phyloP scores from a whole-genome alignment of 2,329 filamentous ascomycete genomes.

The Cladosporium sp. region DNA sequence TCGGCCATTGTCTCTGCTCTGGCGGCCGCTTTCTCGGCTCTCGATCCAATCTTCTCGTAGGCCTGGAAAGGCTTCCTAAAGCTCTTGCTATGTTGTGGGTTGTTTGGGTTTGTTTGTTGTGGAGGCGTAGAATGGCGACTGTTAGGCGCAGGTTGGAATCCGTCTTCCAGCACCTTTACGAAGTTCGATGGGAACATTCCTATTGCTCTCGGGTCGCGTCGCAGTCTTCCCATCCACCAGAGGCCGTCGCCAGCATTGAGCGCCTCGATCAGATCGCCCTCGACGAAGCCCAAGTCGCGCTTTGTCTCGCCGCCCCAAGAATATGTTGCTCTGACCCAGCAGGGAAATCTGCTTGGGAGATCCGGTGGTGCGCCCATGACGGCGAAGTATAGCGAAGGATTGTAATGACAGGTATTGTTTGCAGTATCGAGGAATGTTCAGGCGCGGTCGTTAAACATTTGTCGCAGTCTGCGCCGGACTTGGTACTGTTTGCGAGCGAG shows the following conservation, averaged over 20 bases:
- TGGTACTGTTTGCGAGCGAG: slow-evolving; percentile 4
- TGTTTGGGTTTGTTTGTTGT: slow-evolving; percentile 36
- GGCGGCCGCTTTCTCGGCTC: slow-evolving; percentile 13
- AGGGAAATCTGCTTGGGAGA: slow-evolving; percentile 34
- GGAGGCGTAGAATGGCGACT: slow-evolving; percentile 54
- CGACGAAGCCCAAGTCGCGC: slow-evolving; percentile 91
- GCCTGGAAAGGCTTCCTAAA: slow-evolving; percentile 35
- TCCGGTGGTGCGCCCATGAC: slow-evolving; percentile 15
- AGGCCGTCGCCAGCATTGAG: slow-evolving; percentile 95
- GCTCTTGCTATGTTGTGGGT: slow-evolving; percentile 52
- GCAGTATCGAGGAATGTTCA: not conserved
- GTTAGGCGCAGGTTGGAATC: slow-evolving; percentile 67
- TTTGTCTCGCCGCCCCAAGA: slow-evolving; percentile 60
- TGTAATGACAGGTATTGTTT: slow-evolving; percentile 7
- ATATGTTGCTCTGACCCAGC: slow-evolving; percentile 39
- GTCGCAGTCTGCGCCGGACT: slow-evolving; percentile 5
- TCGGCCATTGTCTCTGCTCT: slow-evolving; percentile 25
- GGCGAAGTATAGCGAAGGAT: slow-evolving; percentile 2
- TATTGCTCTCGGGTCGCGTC: slow-evolving; percentile 83
- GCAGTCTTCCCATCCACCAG: slow-evolving; percentile 96
- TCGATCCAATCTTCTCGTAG: slow-evolving; percentile 19
- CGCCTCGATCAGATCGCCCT: slow-evolving; percentile 97
- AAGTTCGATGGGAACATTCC: slow-evolving; percentile 97
- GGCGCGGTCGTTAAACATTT: slow-evolving; percentile 4
- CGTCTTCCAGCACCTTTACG: slow-evolving; percentile 80